Percentiles rank a stretch among this genome's conserved stretches.
Evolutionary conservation across 1,139 yeast species (phyloP).

Genomic region (Magnusiomyces fungicola): DNA sequence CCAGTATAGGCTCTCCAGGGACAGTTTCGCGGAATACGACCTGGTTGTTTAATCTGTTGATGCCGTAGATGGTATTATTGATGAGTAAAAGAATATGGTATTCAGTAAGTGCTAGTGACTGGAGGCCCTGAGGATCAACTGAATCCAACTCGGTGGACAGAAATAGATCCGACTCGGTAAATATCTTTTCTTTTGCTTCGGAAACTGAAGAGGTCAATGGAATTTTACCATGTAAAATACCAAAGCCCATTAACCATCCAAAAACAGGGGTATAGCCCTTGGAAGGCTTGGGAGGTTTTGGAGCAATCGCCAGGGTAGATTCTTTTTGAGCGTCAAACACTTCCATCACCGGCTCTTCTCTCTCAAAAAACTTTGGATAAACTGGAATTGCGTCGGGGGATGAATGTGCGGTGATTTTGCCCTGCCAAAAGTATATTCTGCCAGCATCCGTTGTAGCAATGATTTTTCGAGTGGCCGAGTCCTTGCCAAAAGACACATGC

Average conservation of each 20-base stretch:
- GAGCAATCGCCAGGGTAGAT: slow-evolving; percentile 17
- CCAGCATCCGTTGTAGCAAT: slow-evolving; percentile 34
- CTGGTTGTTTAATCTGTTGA: slow-evolving; percentile 46
- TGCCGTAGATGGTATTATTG: slow-evolving; percentile 36
- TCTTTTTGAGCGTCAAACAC: slow-evolving; percentile 21
- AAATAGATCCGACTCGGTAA: slow-evolving; percentile 34
- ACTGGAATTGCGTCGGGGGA: slow-evolving; percentile 26
- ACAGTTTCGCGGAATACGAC: slow-evolving; percentile 38
- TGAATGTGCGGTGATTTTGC: slow-evolving; percentile 21
- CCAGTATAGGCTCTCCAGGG: slow-evolving; percentile 38
- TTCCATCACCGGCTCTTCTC: slow-evolving; percentile 22
- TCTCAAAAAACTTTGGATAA: slow-evolving; percentile 28
- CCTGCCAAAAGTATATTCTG: slow-evolving; percentile 38
- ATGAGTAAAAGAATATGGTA: slow-evolving; percentile 47
- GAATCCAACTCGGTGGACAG: slow-evolving; percentile 28
- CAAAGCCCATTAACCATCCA: slow-evolving; percentile 43
- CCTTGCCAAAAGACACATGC: slow-evolving; percentile 21
- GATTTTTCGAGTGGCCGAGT: slow-evolving; percentile 24
- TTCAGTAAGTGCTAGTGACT: slow-evolving; percentile 41
- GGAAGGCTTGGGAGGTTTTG: slow-evolving; percentile 17
- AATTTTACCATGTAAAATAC: slow-evolving; percentile 33
- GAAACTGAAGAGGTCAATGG: slow-evolving; percentile 15
- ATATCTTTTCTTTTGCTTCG: slow-evolving; percentile 19
- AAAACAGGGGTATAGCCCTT: slow-evolving; percentile 24
- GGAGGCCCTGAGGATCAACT: slow-evolving; percentile 22